Evolutionary conservation across 1,284 basidiomycete genomes (phyloP).

Genomic region (Coniferiporia weirii): DNA sequence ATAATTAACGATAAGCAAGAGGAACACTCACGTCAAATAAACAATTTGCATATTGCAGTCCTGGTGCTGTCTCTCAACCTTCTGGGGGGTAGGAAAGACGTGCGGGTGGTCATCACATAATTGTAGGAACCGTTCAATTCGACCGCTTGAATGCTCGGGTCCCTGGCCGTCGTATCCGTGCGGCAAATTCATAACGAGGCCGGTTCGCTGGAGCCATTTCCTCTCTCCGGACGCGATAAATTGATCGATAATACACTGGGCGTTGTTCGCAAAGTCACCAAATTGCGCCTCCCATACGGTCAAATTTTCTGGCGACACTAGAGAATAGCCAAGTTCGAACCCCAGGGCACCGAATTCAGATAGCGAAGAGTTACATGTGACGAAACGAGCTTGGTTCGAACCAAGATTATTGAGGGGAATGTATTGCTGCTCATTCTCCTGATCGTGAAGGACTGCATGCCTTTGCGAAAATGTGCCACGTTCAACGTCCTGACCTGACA

Average conservation of each 20-base stretch:
- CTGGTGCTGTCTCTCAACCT: conserved; percentile 94
- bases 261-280: conserved; percentile 96
- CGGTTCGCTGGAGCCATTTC: conserved; percentile 97
- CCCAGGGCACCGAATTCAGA: conserved; percentile 96
- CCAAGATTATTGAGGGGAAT: conserved; percentile 87
- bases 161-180: conserved; percentile 99
- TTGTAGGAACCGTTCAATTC: conserved; percentile 96
- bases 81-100: conserved; percentile 83
- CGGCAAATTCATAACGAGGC: conserved; percentile 87
- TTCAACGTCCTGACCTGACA: conserved; percentile 98
- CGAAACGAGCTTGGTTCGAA: conserved; percentile 85
- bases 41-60: conserved; percentile 99
- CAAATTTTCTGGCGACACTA: conserved; percentile 90
- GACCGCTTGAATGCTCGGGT: conserved; percentile 95
- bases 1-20: not conserved
- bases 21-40: conserved; percentile 75
- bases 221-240: conserved; percentile 97
- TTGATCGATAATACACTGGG: conserved; percentile 98
- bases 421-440: conserved; percentile 88
- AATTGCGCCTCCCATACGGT: conserved; percentile 99
- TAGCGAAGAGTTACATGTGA: conserved; percentile 95
- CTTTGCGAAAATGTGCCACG: conserved; percentile 99
- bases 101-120: conserved; percentile 97
- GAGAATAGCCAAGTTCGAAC: conserved; percentile 98
- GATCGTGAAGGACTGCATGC: conserved; percentile 96